phyloP scores from a whole-genome alignment of 345 rosid species.

The Moringa oleifera region DNA sequence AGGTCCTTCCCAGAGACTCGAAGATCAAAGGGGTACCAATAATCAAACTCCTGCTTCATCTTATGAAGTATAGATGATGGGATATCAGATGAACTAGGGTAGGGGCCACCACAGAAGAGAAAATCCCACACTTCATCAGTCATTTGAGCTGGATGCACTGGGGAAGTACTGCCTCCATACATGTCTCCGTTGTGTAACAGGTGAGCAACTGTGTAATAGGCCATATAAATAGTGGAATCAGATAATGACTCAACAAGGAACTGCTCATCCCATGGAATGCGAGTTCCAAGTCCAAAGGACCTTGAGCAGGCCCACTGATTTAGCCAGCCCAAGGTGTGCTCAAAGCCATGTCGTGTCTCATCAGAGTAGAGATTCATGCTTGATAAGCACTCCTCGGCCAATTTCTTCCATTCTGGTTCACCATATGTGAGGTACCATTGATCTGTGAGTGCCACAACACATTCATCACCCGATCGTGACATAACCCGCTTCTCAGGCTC shows the following conservation, averaged over 20 bases:
- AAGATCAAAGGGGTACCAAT: slow-evolving; percentile 96
- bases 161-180: slow-evolving; percentile 49
- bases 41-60: slow-evolving; percentile 96
- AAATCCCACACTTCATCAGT: slow-evolving; percentile 92
- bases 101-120: slow-evolving; percentile 65
- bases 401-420: slow-evolving; percentile 69
- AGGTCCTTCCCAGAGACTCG: slow-evolving; percentile 97
- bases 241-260: slow-evolving; percentile 92
- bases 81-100: slow-evolving; percentile 60
- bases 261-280: slow-evolving; percentile 91
- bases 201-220: slow-evolving; percentile 88
- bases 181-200: slow-evolving; percentile 71
- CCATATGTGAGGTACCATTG: slow-evolving; percentile 97
- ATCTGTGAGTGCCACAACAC: slow-evolving; percentile 97
- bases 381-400: slow-evolving; percentile 76
- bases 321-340: slow-evolving; percentile 89
- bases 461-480: slow-evolving; percentile 97
- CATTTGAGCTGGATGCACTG: slow-evolving; percentile 63
- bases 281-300: slow-evolving; percentile 95
- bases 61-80: slow-evolving; percentile 48
- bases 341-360: slow-evolving; percentile 82
- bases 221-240: slow-evolving; percentile 91
- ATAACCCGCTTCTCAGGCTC: slow-evolving; percentile 94
- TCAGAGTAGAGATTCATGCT: slow-evolving; percentile 77
- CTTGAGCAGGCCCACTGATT: slow-evolving; percentile 99